A percentile compares a stretch with the other conserved stretches of the same genome.
phyloP scores from a whole-genome alignment of 345 rosid species.

The Brassica carinata region DNA sequence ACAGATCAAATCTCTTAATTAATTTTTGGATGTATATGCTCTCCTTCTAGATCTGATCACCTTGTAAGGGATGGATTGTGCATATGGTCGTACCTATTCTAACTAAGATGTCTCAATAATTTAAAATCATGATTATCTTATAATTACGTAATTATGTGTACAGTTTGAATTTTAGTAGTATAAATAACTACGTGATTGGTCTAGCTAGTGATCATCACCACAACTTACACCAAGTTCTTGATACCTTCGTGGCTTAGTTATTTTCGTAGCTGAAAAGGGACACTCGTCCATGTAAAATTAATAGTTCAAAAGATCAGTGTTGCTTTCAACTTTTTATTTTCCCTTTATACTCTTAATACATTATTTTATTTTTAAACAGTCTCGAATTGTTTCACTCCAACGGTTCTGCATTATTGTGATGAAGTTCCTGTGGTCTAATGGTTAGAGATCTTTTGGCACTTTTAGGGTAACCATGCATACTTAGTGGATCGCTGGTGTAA shows the following conservation, averaged over 20 bases:
- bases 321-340: neutral
- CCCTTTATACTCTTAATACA: neutral
- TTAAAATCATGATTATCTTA: slow-evolving; percentile 25
- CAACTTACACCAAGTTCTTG: slow-evolving; percentile 28
- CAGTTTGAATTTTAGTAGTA: slow-evolving; percentile 14
- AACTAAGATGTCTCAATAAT: slow-evolving; percentile 29
- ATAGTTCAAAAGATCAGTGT: slow-evolving; percentile 5
- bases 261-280: neutral
- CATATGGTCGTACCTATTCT: slow-evolving; percentile 30
- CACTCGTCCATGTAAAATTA: neutral
- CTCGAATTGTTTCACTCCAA: neutral
- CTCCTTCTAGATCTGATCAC: slow-evolving; percentile 38
- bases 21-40: slow-evolving; percentile 23
- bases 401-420: slow-evolving; percentile 23
- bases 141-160: slow-evolving; percentile 34
- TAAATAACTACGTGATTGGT: slow-evolving; percentile 23
- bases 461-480: neutral
- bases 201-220: slow-evolving; percentile 19
- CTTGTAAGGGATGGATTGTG: slow-evolving; percentile 37
- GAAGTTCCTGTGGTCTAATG: neutral
- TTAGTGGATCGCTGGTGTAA: neutral
- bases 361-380: neutral
- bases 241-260: neutral
- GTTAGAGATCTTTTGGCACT: neutral
- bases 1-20: slow-evolving; percentile 19